These are phyloP conservation scores for Populus ilicifolia DNA, from an alignment of 345 rosid species.

Conservation along the genomic window DNA sequence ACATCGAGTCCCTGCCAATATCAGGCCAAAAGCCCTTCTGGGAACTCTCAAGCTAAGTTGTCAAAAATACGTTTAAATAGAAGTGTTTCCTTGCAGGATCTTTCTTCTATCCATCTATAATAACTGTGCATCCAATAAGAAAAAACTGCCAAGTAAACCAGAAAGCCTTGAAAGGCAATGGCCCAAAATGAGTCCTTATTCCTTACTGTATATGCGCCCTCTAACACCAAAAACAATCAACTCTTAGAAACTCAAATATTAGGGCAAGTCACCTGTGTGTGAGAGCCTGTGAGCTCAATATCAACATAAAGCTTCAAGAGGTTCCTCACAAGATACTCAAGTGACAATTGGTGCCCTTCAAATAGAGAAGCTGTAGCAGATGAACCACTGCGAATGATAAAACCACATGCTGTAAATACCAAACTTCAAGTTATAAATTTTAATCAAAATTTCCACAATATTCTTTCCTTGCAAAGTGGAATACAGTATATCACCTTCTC, in stretches of 20 bases:
- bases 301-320: constrained; percentile 98
- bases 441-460: not conserved
- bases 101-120: not conserved
- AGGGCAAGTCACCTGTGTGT: constrained; percentile 71
- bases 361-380: constrained; percentile 75
- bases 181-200: not conserved
- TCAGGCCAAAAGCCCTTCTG: not conserved
- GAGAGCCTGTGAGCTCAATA: constrained; percentile 98
- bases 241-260: not conserved
- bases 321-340: constrained; percentile 92
- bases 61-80: not conserved
- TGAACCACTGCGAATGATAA: constrained; percentile 59
- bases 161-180: not conserved
- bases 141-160: no score
- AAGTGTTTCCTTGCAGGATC: not conserved
- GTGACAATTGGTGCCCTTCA: constrained; percentile 91
- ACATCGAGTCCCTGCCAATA: not conserved
- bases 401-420: constrained; percentile 3
- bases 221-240: not conserved
- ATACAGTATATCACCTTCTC: constrained; percentile 48
- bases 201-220: not conserved
- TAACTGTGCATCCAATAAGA: no score
- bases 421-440: not conserved
- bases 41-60: not conserved
- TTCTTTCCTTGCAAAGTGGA: not conserved